Evolutionary conservation across 306 rosid species (phyloP).

Genomic region (Crotalaria pallida): DNA sequence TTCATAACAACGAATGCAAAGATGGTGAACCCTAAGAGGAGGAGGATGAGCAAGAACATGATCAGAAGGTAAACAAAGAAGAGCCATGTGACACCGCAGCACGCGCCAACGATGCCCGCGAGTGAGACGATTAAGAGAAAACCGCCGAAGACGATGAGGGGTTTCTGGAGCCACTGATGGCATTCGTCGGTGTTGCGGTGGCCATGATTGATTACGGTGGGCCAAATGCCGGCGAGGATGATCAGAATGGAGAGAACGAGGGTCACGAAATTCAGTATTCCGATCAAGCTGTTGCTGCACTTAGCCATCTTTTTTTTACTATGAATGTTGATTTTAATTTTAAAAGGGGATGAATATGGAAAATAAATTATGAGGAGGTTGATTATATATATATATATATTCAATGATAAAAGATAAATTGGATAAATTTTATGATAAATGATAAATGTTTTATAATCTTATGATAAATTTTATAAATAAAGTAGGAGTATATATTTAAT

Average conservation of each 20-base stretch:
- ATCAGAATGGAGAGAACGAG: conserved; percentile 69
- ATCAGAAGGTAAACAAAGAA: conserved; percentile 68
- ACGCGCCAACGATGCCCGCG: conserved; percentile 74
- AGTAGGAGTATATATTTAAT: no score
- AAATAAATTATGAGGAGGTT: no score
- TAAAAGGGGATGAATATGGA: no score
- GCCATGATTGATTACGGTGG: conserved; percentile 55
- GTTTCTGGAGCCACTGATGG: conserved; percentile 55
- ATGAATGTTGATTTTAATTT: no score
- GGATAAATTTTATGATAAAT: no score
- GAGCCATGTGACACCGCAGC: conserved; percentile 57
- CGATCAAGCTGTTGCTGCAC: conserved; percentile 58
- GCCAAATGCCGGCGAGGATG: conserved; percentile 53
- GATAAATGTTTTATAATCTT: no score
- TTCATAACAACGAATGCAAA: conserved; percentile 66
- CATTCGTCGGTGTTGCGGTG: conserved; percentile 54
- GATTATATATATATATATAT: no score
- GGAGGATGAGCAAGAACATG: conserved; percentile 72
- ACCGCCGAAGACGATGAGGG: conserved; percentile 52
- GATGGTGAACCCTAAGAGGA: conserved; percentile 54
- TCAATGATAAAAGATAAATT: no score
- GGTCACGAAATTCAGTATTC: conserved; percentile 55
- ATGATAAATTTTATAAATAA: no score
- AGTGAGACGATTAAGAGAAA: conserved; percentile 61
- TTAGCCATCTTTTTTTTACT: conserved; percentile 26